A percentile compares a stretch with the other conserved stretches of the same genome.
These are phyloP conservation scores for Calonectria crousiana DNA, from an alignment of 2,329 filamentous ascomycete genomes.

Conservation along the genomic window DNA sequence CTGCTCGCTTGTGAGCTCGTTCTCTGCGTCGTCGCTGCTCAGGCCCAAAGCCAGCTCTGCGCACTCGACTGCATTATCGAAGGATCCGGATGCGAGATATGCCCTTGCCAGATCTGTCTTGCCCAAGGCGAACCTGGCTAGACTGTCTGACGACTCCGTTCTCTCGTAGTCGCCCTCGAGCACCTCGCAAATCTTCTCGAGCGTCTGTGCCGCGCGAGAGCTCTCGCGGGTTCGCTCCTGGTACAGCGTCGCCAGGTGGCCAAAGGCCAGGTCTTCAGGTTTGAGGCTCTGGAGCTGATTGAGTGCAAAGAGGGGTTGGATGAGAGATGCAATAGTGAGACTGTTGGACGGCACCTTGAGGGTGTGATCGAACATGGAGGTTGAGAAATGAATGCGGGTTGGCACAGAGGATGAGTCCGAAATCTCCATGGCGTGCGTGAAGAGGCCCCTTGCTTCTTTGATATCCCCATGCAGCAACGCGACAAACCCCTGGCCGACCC, in stretches of 20 bases:
- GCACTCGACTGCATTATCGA: conserved; percentile 78
- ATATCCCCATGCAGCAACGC: conserved; percentile 81
- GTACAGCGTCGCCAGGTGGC: conserved; percentile 84
- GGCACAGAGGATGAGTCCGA: conserved; percentile 80
- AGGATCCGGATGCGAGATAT: conserved; percentile 77
- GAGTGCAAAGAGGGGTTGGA: conserved; percentile 90
- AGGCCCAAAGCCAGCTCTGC: conserved; percentile 86
- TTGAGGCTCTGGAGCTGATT: conserved; percentile 81
- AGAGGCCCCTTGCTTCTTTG: conserved; percentile 84
- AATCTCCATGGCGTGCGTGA: conserved; percentile 95
- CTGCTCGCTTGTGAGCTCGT: conserved; percentile 73
- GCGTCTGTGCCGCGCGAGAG: conserved; percentile 69
- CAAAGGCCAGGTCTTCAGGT: conserved; percentile 77
- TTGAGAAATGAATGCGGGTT: conserved; percentile 82
- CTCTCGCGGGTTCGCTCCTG: conserved; percentile 83
- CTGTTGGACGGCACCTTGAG: conserved; percentile 64
- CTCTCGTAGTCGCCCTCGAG: conserved; percentile 88
- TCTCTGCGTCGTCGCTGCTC: conserved; percentile 77
- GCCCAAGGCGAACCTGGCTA: conserved; percentile 83
- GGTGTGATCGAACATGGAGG: conserved; percentile 86
- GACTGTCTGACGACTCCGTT: conserved; percentile 79
- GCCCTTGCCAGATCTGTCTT: conserved; percentile 90
- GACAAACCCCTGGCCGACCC: conserved; percentile 92
- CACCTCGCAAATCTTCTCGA: conserved; percentile 75
- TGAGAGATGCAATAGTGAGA: conserved; percentile 70